Evolutionary conservation across 139 green algal genomes (phyloP).

Genomic region (Chlorella sorokiniana): DNA sequence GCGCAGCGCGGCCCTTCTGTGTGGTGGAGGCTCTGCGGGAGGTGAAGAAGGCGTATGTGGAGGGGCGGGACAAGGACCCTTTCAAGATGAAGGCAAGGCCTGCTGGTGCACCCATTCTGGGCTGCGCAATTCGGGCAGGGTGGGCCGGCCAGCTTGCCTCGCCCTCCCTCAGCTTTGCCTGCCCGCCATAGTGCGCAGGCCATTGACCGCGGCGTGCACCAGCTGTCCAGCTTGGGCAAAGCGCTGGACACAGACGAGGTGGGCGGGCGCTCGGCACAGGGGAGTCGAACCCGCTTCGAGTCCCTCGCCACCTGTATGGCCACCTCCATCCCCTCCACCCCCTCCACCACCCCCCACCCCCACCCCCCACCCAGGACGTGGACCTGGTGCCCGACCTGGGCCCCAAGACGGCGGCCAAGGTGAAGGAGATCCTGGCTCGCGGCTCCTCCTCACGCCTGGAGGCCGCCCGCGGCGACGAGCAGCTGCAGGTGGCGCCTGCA

Average conservation of each 20-base stretch:
- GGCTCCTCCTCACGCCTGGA: slow-evolving; percentile 11
- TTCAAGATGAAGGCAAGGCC: slow-evolving; percentile 57
- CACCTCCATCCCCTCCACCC: neutral
- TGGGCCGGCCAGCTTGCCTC: neutral
- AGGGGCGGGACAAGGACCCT: slow-evolving; percentile 39
- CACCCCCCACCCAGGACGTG: too few species aligned
- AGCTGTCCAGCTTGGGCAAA: slow-evolving; percentile 15
- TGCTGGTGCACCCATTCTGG: neutral
- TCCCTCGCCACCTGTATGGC: neutral
- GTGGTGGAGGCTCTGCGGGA: slow-evolving; percentile 42
- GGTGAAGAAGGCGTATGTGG: slow-evolving; percentile 41
- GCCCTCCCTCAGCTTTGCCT: neutral
- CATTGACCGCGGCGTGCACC: neutral
- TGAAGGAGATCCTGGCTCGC: slow-evolving; percentile 35
- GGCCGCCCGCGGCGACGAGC: neutral
- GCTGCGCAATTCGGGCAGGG: neutral
- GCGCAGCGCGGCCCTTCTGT: slow-evolving; percentile 51
- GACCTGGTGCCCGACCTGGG: neutral
- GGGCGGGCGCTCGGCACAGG: neutral
- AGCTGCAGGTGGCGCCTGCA: neutral
- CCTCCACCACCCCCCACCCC: neutral
- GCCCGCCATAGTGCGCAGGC: slow-evolving; percentile 5
- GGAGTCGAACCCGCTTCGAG: neutral
- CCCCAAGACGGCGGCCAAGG: neutral
- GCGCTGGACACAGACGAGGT: slow-evolving; percentile 39